Conservation (phyloP, 345 rosid genomes). For the Erodium maritimum region DNA sequence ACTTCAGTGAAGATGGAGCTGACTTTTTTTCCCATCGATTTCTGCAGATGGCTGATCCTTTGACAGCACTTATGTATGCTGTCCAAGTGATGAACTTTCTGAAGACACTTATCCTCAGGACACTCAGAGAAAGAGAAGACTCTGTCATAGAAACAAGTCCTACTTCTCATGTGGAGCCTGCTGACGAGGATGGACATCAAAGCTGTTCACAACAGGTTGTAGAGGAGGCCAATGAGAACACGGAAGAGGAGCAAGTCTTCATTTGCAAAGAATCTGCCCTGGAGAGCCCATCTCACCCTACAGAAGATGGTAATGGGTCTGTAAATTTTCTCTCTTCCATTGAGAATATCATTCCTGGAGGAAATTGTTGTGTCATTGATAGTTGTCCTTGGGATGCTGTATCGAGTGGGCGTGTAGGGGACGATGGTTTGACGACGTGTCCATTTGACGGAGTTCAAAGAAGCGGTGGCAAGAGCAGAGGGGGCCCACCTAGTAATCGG, state of each 20-base stretch:
- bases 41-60: constrained; percentile 90
- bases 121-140: constrained; percentile 57
- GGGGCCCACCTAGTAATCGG: constrained; percentile 15
- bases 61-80: constrained; percentile 91
- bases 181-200: constrained; percentile 51
- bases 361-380: constrained; percentile 18
- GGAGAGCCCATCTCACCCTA: constrained; percentile 22
- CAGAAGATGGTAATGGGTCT: constrained; percentile 23
- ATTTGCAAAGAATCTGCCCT: constrained; percentile 23
- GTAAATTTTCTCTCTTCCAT: constrained; percentile 27
- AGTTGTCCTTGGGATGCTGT: constrained; percentile 27
- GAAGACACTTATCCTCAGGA: constrained; percentile 53
- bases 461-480: constrained; percentile 11
- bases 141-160: constrained; percentile 30
- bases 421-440: constrained; percentile 4
- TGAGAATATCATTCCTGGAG: constrained; percentile 31
- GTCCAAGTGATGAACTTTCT: constrained; percentile 98
- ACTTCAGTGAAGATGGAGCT: too few species aligned
- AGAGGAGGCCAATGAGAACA: constrained; percentile 21
- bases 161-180: constrained; percentile 32
- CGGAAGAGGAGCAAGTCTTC: constrained; percentile 20
- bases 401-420: constrained; percentile 21
- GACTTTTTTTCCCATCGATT: constrained; percentile 5
- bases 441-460: constrained; percentile 11
- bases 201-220: constrained; percentile 29